phyloP scores from a whole-genome alignment of 768 basidiomycete genomes.

The Calvatia gigantea region DNA sequence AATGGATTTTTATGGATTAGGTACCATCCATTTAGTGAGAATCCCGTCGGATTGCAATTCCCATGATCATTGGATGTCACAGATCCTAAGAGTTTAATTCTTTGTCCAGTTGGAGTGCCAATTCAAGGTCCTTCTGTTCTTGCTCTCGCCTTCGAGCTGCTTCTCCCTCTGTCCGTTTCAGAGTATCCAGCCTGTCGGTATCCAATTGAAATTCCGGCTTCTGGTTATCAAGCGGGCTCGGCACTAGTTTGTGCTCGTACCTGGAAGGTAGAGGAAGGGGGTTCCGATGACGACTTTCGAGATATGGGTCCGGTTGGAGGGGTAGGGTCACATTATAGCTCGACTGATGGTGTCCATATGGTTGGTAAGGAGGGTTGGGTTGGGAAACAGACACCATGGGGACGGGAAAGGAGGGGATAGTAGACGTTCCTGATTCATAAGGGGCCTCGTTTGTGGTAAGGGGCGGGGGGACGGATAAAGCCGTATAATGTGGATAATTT shows the following conservation, averaged over 20 bases:
- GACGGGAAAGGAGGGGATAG: constrained; percentile 29
- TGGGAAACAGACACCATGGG: constrained; percentile 22
- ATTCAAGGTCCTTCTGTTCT: constrained; percentile 41
- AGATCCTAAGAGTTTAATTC: constrained; percentile 42
- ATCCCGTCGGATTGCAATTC: too few species aligned
- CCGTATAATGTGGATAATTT: neutral
- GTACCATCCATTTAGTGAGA: too few species aligned
- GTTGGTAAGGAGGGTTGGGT: constrained; percentile 3
- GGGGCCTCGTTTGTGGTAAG: constrained; percentile 5
- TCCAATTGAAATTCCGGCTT: constrained; percentile 23
- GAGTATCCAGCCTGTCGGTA: constrained; percentile 26
- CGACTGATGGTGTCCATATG: neutral
- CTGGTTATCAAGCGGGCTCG: constrained; percentile 13
- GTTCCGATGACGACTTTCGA: constrained; percentile 44
- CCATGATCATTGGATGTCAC: too few species aligned
- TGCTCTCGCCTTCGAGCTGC: constrained; percentile 33
- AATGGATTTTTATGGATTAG: neutral
- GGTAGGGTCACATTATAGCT: neutral
- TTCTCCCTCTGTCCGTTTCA: constrained; percentile 36
- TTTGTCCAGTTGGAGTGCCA: constrained; percentile 50
- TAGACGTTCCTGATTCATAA: constrained; percentile 7
- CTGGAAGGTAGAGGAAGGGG: constrained; percentile 53
- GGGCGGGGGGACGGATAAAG: neutral
- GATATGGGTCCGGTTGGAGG: constrained; percentile 32
- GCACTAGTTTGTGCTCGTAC: constrained; percentile 12